Conservation (phyloP, 2,329 filamentous ascomycete species). For the Xylaria sp. region DNA sequence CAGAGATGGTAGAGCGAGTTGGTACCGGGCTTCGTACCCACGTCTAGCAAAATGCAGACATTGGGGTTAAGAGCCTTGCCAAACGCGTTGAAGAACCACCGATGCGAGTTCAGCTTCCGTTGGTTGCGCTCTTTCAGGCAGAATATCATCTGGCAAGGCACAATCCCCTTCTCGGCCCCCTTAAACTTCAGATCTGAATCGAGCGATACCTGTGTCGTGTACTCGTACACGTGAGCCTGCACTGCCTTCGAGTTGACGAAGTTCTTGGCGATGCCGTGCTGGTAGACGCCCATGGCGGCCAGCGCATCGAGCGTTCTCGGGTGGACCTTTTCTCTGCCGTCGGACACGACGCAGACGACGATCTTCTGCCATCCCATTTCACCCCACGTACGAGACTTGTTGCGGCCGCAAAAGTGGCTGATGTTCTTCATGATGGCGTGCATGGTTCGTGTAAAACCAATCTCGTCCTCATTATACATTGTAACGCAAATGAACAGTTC, state of each 20-base stretch:
- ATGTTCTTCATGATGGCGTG: slow-evolving; percentile 98
- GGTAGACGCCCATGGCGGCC: slow-evolving; percentile 97
- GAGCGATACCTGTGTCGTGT: slow-evolving; percentile 96
- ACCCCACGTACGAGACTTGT: slow-evolving; percentile 96
- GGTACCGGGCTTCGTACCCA: slow-evolving; percentile 88
- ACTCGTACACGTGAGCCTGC: slow-evolving; percentile 97
- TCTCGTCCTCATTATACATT: slow-evolving; percentile 99
- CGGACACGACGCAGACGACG: slow-evolving; percentile 96
- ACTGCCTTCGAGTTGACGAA: slow-evolving; percentile 96
- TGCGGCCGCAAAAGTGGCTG: slow-evolving; percentile 95
- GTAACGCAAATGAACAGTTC: slow-evolving; percentile 97
- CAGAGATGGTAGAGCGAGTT: slow-evolving; percentile 97
- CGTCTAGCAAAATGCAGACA: slow-evolving; percentile 95
- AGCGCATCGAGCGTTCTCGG: slow-evolving; percentile 92
- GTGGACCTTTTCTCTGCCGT: slow-evolving; percentile 89
- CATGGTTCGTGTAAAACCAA: slow-evolving; percentile 95
- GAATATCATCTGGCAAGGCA: slow-evolving; percentile 98
- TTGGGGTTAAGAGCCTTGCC: slow-evolving; percentile 93
- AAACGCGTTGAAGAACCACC: slow-evolving; percentile 99
- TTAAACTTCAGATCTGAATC: slow-evolving; percentile 98
- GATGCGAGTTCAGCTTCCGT: slow-evolving; percentile 97
- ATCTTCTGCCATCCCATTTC: slow-evolving; percentile 99
- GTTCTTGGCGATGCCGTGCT: slow-evolving; percentile 98
- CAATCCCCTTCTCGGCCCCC: slow-evolving; percentile 97
- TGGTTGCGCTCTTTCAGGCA: slow-evolving; percentile 98